Evolutionary conservation across 1,139 yeast genomes (phyloP), one percentile per base, ranked within the genome.

Genomic region (Magnusiomyces suaveolens): DNA sequence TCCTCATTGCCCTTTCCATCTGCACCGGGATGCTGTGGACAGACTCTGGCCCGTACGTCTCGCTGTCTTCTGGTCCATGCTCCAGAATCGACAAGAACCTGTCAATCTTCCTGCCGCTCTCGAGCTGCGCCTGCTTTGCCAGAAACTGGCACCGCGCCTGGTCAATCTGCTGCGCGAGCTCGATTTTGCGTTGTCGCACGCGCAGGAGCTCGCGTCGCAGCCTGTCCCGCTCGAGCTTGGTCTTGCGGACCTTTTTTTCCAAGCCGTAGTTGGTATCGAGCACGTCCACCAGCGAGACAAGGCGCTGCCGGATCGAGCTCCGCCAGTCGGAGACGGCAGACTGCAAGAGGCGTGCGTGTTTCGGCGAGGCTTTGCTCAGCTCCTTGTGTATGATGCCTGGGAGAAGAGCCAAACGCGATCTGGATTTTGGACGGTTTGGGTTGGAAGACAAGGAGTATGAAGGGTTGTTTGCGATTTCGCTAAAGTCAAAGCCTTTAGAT

Each of bases 261-360:
- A 63, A 54, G 2, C 63, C 54, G 26, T 52, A 52, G 50, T 59
- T 59, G 8, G 58, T 54, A 48, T 64, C 66, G 14, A 63, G 58
- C 6, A 60, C 46, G 33, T 60, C 65, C 1, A 57, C 58, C 20
- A 62, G 57, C 24, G 55, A 49, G 14, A 56, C 53, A 24, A 63
- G 56, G n/a, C 60, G 55, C 29, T 57, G 54, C 3, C 52, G 53
- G 29, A 64, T 59, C 18, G 54, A 29, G 14, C 56, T 56, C n/a
- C 53, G 57, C 43, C 58, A 63, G 24, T 56, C 56, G 1, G 49
- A 48, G 23, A 63, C 51, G 2, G 56, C 55, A 6, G 51, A 44
- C 6, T 38, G 43, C 18, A 56, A 33, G 4, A 57, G 52, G 1
- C 56, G 56, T 10, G 10, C 43, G 4, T 8, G 8, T 38, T 38